Evolutionary conservation across 2,329 filamentous ascomycete species (phyloP).

Genomic region (Sclerotinia sclerotiorum): DNA sequence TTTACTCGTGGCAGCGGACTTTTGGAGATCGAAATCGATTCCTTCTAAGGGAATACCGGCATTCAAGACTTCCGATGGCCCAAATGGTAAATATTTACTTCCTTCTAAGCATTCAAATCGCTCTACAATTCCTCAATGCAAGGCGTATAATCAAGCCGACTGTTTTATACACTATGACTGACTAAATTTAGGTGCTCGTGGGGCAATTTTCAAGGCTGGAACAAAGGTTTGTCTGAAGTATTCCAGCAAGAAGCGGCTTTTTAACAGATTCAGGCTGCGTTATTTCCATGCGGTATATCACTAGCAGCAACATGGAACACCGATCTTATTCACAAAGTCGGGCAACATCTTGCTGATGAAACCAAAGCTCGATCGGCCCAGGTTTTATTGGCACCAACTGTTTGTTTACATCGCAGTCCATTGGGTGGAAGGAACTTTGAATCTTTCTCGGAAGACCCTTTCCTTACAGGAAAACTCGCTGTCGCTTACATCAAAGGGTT

Average conservation of each 20-base stretch:
- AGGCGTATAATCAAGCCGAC: background rate
- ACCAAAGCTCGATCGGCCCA: slow-evolving; percentile 71
- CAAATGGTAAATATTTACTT: slow-evolving; percentile 51
- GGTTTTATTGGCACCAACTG: slow-evolving; percentile 72
- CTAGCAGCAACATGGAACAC: slow-evolving; percentile 79
- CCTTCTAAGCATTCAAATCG: too few relatives aligned
- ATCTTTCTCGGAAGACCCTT: slow-evolving; percentile 81
- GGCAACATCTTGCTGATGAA: slow-evolving; percentile 69
- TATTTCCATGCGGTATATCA: slow-evolving; percentile 77
- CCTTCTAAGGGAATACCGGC: slow-evolving; percentile 62
- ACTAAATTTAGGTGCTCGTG: slow-evolving; percentile 49
- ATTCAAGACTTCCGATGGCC: slow-evolving; percentile 67
- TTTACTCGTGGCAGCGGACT: slow-evolving; percentile 61
- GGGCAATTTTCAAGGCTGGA: slow-evolving; percentile 67
- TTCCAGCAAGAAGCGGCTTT: background rate
- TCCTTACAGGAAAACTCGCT: slow-evolving; percentile 71
- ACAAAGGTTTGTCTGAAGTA: slow-evolving; percentile 50
- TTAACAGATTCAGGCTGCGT: slow-evolving; percentile 56
- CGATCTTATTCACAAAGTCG: slow-evolving; percentile 66
- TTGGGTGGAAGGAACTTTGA: slow-evolving; percentile 85
- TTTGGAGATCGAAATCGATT: slow-evolving; percentile 68
- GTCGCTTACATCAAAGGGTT: slow-evolving; percentile 70
- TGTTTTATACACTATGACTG: background rate
- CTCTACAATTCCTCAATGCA: background rate
- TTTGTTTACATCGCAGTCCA: slow-evolving; percentile 79